Evolutionary conservation across 2,329 filamentous ascomycete species (phyloP).

Genomic region (Mycogone perniciosa): DNA sequence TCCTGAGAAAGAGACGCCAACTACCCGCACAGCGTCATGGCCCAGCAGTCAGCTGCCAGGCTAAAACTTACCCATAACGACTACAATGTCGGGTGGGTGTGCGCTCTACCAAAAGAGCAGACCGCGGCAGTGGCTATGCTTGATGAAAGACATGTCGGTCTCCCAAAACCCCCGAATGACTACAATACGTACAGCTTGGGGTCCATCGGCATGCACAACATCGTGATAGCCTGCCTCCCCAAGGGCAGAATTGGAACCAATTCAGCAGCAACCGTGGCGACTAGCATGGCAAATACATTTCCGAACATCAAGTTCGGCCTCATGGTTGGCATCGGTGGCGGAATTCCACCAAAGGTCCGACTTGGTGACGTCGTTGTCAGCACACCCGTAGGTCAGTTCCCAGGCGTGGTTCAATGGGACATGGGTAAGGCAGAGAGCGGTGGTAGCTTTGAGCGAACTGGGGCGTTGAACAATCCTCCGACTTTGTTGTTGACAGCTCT

Average conservation of each 20-base stretch:
- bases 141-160: slow-evolving; percentile 10
- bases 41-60: too few species aligned
- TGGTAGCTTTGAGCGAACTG: not conserved
- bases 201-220: slow-evolving; percentile 22
- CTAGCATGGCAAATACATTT: slow-evolving; percentile 26
- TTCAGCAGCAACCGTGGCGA: slow-evolving; percentile 24
- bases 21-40: too few species aligned
- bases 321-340: slow-evolving; percentile 18
- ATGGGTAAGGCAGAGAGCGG: slow-evolving; percentile 1
- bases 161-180: slow-evolving; percentile 5
- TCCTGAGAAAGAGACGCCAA: too few species aligned
- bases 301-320: slow-evolving; percentile 17
- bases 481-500: not conserved
- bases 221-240: slow-evolving; percentile 25
- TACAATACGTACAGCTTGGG: slow-evolving; percentile 20
- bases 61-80: not conserved
- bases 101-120: slow-evolving; percentile 15
- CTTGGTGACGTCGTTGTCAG: slow-evolving; percentile 17
- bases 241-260: slow-evolving; percentile 24
- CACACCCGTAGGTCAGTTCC: not conserved
- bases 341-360: slow-evolving; percentile 11
- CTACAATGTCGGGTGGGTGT: slow-evolving; percentile 23
- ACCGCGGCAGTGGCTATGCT: slow-evolving; percentile 17
- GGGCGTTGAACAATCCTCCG: not conserved
- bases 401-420: slow-evolving; percentile 12